Evolutionary conservation across 805 yeast genomes (phyloP), one percentile per base, ranked within the genome.

Genomic region (Isabelozyma heimii): DNA sequence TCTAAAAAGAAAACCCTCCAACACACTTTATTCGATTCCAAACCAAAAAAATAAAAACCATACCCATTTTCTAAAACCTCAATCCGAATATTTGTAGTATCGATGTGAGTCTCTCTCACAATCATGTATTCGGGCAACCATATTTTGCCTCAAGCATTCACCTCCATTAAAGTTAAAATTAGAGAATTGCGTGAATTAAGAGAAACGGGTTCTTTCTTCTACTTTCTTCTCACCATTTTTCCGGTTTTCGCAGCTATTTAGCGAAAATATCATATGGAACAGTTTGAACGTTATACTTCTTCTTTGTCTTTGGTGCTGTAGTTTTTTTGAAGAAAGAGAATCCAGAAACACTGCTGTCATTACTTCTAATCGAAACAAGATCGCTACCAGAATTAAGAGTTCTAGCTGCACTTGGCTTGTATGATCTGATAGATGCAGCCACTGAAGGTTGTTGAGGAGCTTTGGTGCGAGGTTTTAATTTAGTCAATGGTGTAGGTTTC

Each of bases 211-310:
- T 5, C 6, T 15, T 37, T 9, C 16, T 13, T 37, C 17, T 13
- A 4, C 40, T 14, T 15, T 15, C 15, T 13, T 37, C 40, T 30
- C 35, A 30, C n/a, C n/a, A 10, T 30, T 30, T 3, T 30, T 30
- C n/a, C n/a, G n/a, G 35, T 30, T 30, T 30, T 37, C 42, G 27
- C 27, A 14, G 10, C 17, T 40, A 15, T 20, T 40, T 40, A 13
- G 57, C 47, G 48, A 55, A 55, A 16, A 56, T 42, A 43, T 56
- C 52, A 54, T 65, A 61, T 8, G 69, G 64, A 33, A 52, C 56
- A 39, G 57, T 52, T 39, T 55, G 57, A 27, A 68, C 63, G 14
- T 49, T 49, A 50, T 67, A 66, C 51, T 67, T 68, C 52, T 60
- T 60, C 24, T 52, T 57, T 33, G 46, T 52, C 8, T 37, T 27